Evolutionary conservation across 2,329 filamentous ascomycete genomes (phyloP), one percentile per base, ranked within the genome.

Genomic region (Cladobotryum mycophilum): DNA sequence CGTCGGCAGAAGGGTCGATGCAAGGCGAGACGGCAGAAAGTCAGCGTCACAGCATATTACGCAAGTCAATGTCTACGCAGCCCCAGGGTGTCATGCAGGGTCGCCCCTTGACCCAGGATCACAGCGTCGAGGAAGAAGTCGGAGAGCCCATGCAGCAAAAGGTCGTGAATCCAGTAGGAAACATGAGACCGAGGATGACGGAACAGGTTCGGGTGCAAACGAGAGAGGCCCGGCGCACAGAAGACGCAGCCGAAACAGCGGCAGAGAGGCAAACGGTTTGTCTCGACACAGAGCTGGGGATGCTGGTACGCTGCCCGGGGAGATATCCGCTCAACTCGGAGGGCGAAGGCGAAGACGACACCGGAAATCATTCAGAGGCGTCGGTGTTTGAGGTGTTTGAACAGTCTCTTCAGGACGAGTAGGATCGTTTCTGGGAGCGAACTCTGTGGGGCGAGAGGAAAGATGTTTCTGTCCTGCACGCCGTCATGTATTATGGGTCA

Each of bases 281-380:
- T 45, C 15, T 17, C 30, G 7, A 15, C 38, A 17, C 37, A 44
- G 45, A 56, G 22, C 17, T 48, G 46, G 45, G 37, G 30, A 30
- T 4, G 25, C 51, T 48, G 45, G 42, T 52, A 41, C 56, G 50
- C 38, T 55, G 59, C 33, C 64, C 62, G 25, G 64, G 61, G 49
- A 56, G 56, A 34, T 66, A 63, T 60, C 66, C 62, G 38, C 41
- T n/a, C 34, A 55, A 56, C 54, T 53, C 53, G 45, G 53, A 45
- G 56, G 59, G 41, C 57, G 59, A 45, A 56, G 59, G 42, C 57
- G 59, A 55, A 56, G 64, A 56, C 57, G 62, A 46, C 64, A 64
- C 55, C 58, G 64, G 44, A 55, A 55, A 49, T 65, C 63, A 20
- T 67, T 67, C 52, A 53, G 37, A 40, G 38, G 34, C 8, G 30